A percentile compares a stretch with the other conserved stretches of the same genome.
Evolutionary conservation across 306 rosid genomes (phyloP).

Genomic region (cucumber (Cucumis sativus)): Cucumber_9930_V3 NC_026655.2:18120501-18121000

Average conservation of each 20-base stretch:
- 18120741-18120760: not conserved
- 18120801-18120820: not conserved
- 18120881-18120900: not conserved
- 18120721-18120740: slow-evolving; percentile 8
- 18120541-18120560: slow-evolving; percentile 93
- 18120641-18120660: slow-evolving; percentile 57
- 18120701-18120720: not conserved
- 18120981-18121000: not conserved
- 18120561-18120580: slow-evolving; percentile 75
- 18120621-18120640: slow-evolving; percentile 74
- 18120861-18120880: not conserved
- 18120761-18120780: not conserved
- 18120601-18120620: slow-evolving; percentile 92
- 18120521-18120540: slow-evolving; percentile 68
- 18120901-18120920: not conserved
- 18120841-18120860: not conserved
- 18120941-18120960: not conserved
- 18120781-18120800: not conserved
- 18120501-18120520: slow-evolving; percentile 82
- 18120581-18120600: slow-evolving; percentile 77
- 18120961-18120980: not conserved
- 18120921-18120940: not conserved
- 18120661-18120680: not conserved
- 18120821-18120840: not conserved
- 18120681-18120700: not conserved